phyloP scores from a whole-genome alignment of 345 rosid genomes.

The Pistacia vera region DNA sequence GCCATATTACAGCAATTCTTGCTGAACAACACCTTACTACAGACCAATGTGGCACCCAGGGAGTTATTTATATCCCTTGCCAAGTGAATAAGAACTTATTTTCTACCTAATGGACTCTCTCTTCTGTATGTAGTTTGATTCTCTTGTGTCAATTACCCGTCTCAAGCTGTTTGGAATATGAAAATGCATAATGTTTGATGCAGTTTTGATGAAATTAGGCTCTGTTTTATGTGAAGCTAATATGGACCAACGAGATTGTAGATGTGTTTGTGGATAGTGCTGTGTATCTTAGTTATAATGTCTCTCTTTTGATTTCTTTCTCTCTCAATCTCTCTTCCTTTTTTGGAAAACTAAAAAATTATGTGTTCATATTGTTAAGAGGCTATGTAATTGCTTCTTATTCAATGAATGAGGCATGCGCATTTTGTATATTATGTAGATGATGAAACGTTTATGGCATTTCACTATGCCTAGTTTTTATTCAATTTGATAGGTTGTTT shows the following conservation, averaged over 20 bases:
- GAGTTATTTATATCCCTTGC: slow-evolving; percentile 95
- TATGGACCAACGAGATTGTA: neutral
- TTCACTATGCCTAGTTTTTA: no score
- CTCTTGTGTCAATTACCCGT: neutral
- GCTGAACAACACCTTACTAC: slow-evolving; percentile 78
- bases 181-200: neutral
- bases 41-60: slow-evolving; percentile 69
- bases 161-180: neutral
- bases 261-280: neutral
- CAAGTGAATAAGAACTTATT: slow-evolving; percentile 53
- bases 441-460: no score
- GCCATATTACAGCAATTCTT: slow-evolving; percentile 78
- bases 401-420: neutral
- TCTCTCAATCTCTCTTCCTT: neutral
- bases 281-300: neutral
- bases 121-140: slow-evolving; percentile 2
- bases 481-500: neutral
- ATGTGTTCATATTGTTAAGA: neutral
- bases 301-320: neutral
- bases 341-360: neutral
- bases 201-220: neutral
- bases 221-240: neutral
- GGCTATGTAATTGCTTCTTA: neutral
- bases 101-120: slow-evolving; percentile 3
- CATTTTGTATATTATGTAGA: no score